Percentiles rank a stretch among this genome's conserved stretches.
phyloP scores from a whole-genome alignment of 2,329 filamentous ascomycete genomes.

The Beauveria caledonica region DNA sequence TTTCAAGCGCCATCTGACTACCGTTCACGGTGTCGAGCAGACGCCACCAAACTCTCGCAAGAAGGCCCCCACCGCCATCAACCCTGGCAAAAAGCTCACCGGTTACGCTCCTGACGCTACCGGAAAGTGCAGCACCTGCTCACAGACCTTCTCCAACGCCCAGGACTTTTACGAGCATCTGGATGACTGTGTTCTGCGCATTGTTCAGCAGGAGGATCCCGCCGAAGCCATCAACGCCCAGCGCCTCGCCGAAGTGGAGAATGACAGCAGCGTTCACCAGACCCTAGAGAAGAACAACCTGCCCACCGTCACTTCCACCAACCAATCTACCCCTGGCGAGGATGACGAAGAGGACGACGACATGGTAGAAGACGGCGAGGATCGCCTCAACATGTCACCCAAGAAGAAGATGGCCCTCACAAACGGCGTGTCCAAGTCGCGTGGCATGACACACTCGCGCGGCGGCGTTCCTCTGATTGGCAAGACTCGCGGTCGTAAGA shows the following conservation, averaged over 20 bases:
- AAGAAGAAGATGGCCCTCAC: slow-evolving; percentile 49
- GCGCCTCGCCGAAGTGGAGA: slow-evolving; percentile 56
- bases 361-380: slow-evolving; percentile 45
- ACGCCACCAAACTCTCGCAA: slow-evolving; percentile 86
- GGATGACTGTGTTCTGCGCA: slow-evolving; percentile 65
- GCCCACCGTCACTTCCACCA: slow-evolving; percentile 34
- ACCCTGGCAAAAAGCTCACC: slow-evolving; percentile 55
- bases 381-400: slow-evolving; percentile 36
- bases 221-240: slow-evolving; percentile 61
- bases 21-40: slow-evolving; percentile 87
- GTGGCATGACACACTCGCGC: slow-evolving; percentile 70
- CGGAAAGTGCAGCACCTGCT: slow-evolving; percentile 93
- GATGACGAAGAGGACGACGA: slow-evolving; percentile 47
- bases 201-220: slow-evolving; percentile 64
- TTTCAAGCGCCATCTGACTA: slow-evolving; percentile 88
- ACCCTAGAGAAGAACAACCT: slow-evolving; percentile 58
- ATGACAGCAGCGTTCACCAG: slow-evolving; percentile 53
- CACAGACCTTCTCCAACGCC: slow-evolving; percentile 79
- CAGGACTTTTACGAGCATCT: slow-evolving; percentile 99
- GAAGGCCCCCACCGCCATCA: slow-evolving; percentile 40
- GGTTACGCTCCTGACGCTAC: slow-evolving; percentile 71
- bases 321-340: slow-evolving; percentile 25
- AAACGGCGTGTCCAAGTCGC: slow-evolving; percentile 56
- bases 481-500: slow-evolving; percentile 68
- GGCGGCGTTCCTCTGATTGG: slow-evolving; percentile 55